Base-by-base conservation (phyloP, 176 grass and related monocot genomes). In the Eragrostis curvula region DNA sequence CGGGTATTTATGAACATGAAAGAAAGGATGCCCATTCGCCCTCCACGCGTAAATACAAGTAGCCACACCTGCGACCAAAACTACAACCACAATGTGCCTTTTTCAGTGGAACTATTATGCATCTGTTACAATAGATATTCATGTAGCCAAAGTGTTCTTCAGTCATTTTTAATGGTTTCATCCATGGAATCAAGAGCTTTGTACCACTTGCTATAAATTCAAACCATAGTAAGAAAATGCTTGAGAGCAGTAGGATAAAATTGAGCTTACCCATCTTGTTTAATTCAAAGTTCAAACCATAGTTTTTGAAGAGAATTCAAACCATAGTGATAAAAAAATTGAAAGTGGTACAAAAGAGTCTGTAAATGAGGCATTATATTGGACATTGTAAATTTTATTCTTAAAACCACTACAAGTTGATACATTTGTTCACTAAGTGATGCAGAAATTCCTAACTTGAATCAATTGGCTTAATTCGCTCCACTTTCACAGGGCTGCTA, bases 401-500 rank as follows among this genome's bases (percentile, higher is more conserved):
- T 73, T 40, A 20, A 61, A 53, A 44, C 23, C 52, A 17, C 40
- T 74, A 74, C 11, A 59, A 57, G 60, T 55, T 50, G 27, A 28
- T 48, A 40, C 60, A 55, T 56, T 78, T 24, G 2, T 24, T 50
- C 17, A 29, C 15, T n/a, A 62, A 39, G 17, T 71, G 53, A 68
- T 88, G 7, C 41, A 27, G 12, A 87, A 66, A 84, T 45, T 66
- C 36, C 43, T 87, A 75, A 78, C 28, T 75, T 62, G 12, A 67
- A 64, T 32, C 29, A 85, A 69, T 42, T 20, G 47, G 5, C 23
- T 79, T 53, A 20, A 46, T 76, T 81, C 21, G 32, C 32, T 36
- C 32, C 2, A 36, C 32, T 4, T 36, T 80, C 57, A 10, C 87
- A 99, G 97, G 83, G 87, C 97, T 80, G 25, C 87, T 51, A 99